These are phyloP conservation scores for Neurospora sp. DNA, from an alignment of 495 filamentous ascomycete genomes.

Conservation along the genomic window DNA sequence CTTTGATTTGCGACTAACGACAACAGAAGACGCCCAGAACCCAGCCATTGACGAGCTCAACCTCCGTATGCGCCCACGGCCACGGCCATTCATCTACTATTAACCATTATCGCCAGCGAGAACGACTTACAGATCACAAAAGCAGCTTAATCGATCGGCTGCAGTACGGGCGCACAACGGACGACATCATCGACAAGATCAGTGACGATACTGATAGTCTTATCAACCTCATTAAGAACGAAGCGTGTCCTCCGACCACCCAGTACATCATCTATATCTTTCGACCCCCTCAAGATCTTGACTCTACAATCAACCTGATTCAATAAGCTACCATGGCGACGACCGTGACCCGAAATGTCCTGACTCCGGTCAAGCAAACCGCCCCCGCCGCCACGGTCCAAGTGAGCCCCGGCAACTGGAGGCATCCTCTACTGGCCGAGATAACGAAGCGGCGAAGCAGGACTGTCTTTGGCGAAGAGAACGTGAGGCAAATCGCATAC, in stretches of 20 bases:
- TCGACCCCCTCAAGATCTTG: neutral
- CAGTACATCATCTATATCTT: neutral
- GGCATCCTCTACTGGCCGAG: constrained; percentile 71
- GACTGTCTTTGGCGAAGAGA: constrained; percentile 59
- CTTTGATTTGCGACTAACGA: constrained; percentile 5
- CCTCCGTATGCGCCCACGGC: constrained; percentile 3
- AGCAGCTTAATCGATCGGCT: neutral
- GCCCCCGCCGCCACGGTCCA: constrained; percentile 24
- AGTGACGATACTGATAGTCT: neutral
- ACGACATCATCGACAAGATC: neutral
- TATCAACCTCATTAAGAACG: neutral
- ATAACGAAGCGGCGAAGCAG: constrained; percentile 65
- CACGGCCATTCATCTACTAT: constrained; percentile 8
- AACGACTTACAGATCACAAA: neutral
- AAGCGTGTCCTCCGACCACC: neutral
- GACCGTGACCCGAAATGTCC: constrained; percentile 9
- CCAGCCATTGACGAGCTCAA: neutral
- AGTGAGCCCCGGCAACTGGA: constrained; percentile 67
- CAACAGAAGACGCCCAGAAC: neutral
- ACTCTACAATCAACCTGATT: constrained; percentile 3
- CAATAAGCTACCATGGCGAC: constrained; percentile 10
- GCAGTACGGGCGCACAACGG: neutral
- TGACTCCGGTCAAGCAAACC: constrained; percentile 36
- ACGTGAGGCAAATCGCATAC: constrained; percentile 52
- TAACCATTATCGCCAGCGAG: neutral